phyloP scores from a whole-genome alignment of 352 stramenopile genomes.

The Pythium aquatile region DNA sequence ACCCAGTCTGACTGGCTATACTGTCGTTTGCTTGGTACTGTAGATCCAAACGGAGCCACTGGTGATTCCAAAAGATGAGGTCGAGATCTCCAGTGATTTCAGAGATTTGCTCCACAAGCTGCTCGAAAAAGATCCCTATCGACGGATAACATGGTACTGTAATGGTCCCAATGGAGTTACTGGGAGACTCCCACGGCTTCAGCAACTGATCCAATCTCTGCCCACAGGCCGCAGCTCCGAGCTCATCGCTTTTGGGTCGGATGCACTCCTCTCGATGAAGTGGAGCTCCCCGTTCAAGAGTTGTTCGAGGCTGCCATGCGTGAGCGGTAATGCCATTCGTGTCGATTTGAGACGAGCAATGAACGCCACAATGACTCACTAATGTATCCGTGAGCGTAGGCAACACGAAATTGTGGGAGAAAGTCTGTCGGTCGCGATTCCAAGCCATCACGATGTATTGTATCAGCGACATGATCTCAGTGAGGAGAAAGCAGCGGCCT shows the following conservation, averaged over 20 bases:
- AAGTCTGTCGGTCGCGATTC: slow-evolving; percentile 13
- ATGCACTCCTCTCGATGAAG: slow-evolving; percentile 27
- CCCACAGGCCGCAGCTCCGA: slow-evolving; percentile 56
- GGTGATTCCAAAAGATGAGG: slow-evolving; percentile 43
- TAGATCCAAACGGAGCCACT: slow-evolving; percentile 72
- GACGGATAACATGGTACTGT: slow-evolving; percentile 69
- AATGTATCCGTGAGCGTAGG: not conserved
- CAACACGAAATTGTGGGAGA: slow-evolving; percentile 16
- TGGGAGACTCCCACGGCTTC: not conserved
- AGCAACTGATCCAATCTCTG: not conserved
- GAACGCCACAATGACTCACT: not conserved
- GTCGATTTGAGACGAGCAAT: too few relatives aligned
- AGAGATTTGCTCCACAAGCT: slow-evolving; percentile 53
- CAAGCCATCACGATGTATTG: not conserved
- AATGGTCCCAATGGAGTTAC: too few relatives aligned
- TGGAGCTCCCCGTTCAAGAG: slow-evolving; percentile 58
- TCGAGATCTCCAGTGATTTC: slow-evolving; percentile 55
- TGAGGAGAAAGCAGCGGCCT: not conserved
- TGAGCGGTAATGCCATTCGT: slow-evolving; percentile 1
- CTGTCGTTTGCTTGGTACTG: not conserved
- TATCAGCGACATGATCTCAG: not conserved
- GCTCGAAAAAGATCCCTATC: slow-evolving; percentile 68
- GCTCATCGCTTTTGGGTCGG: slow-evolving; percentile 68
- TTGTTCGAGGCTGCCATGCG: slow-evolving; percentile 42
- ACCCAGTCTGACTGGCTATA: too few relatives aligned